phyloP scores from a whole-genome alignment of 306 rosid species.

The Arachis stenosperma region DNA sequence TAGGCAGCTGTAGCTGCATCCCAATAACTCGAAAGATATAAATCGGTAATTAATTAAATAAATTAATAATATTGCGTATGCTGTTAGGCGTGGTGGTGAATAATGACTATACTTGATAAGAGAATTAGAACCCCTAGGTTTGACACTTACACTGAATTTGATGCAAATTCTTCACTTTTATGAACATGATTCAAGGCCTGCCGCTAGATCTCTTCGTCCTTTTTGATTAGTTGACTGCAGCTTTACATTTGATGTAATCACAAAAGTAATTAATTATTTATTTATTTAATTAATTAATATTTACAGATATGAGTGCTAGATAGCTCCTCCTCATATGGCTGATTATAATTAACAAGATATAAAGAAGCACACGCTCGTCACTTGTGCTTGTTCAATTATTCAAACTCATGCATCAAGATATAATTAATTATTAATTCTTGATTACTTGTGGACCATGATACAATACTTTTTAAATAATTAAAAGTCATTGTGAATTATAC shows the following conservation, averaged over 20 bases:
- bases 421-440: constrained; percentile 1
- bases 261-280: constrained; percentile 13
- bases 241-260: constrained; percentile 23
- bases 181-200: constrained; percentile 58
- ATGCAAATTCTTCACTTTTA: constrained; percentile 60
- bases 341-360: constrained; percentile 5
- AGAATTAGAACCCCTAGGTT: constrained; percentile 48
- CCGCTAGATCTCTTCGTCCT: constrained; percentile 39
- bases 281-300: constrained; percentile 5
- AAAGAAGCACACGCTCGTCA: constrained; percentile 30
- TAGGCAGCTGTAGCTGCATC: constrained; percentile 36
- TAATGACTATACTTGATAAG: constrained; percentile 26
- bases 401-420: not conserved
- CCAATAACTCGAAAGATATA: constrained; percentile 34
- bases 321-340: constrained; percentile 7
- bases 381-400: constrained; percentile 27
- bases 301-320: constrained; percentile 6
- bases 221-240: constrained; percentile 36
- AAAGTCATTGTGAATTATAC: not conserved
- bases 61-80: constrained; percentile 33
- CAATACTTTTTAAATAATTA: constrained; percentile 22
- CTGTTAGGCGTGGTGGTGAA: constrained; percentile 33
- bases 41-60: constrained; percentile 38
- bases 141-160: constrained; percentile 72
- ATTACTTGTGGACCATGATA: constrained; percentile 24